Conservation (phyloP, 2,329 filamentous ascomycete species). For the Monilinia fructicola region DNA sequence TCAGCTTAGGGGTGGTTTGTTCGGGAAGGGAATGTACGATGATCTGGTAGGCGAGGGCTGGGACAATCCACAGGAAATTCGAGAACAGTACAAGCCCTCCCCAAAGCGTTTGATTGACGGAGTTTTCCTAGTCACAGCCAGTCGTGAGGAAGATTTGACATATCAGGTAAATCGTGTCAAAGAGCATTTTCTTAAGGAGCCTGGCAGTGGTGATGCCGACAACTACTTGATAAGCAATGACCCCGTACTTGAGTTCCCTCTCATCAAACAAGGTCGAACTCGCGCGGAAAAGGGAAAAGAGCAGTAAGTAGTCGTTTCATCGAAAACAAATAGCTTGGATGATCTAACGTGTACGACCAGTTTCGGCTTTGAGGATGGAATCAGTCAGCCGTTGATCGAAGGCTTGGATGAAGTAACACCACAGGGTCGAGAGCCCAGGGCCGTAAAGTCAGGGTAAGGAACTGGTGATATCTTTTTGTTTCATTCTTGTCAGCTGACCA, state of each 20-base stretch:
- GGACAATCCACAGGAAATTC: constrained; percentile 12
- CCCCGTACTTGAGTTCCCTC: not conserved
- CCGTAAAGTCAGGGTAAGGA: constrained; percentile 34
- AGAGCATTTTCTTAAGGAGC: constrained; percentile 8
- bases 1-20: constrained; percentile 12
- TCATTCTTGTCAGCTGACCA: not conserved
- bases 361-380: constrained; percentile 47
- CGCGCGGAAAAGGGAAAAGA: constrained; percentile 15
- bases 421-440: constrained; percentile 38
- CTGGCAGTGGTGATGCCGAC: not conserved
- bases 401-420: constrained; percentile 40
- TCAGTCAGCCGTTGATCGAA: constrained; percentile 45
- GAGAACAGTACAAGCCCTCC: constrained; percentile 6
- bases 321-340: not conserved
- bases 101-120: constrained; percentile 5
- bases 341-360: constrained; percentile 28
- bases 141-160: not conserved
- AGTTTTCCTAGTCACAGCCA: constrained; percentile 11
- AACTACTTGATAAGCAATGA: not conserved
- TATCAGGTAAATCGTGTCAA: not conserved
- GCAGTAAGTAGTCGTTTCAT: not conserved
- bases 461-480: not conserved
- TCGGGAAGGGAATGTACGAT: constrained; percentile 9
- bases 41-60: constrained; percentile 9
- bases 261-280: not conserved